Evolutionary conservation across 2,329 filamentous ascomycete species (phyloP).

Genomic region (Diplodia scrobiculata): DNA sequence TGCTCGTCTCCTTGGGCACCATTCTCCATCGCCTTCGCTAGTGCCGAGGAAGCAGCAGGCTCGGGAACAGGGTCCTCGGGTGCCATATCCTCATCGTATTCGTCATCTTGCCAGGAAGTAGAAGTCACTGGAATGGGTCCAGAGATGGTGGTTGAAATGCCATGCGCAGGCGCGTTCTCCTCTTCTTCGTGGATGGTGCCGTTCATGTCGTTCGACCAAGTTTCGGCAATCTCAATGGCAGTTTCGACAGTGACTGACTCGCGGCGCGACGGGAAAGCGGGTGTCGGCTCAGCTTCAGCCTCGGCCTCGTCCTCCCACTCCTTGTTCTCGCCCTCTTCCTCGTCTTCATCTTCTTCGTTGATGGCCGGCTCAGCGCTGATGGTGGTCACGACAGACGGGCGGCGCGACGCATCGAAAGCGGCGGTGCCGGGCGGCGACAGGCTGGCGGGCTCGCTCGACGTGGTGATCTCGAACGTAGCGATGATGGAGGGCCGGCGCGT

Average conservation of each 20-base stretch:
- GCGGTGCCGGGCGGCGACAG: slow-evolving; percentile 1
- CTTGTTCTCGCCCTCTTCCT: background rate
- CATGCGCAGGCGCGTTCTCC: background rate
- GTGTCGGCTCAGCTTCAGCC: background rate
- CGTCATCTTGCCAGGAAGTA: background rate
- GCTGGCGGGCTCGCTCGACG: background rate
- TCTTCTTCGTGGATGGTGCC: background rate
- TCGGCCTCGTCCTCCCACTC: background rate
- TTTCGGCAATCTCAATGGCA: slow-evolving; percentile 8
- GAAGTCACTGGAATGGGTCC: background rate
- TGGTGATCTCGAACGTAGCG: slow-evolving; percentile 9
- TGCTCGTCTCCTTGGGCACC: background rate
- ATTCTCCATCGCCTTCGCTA: slow-evolving; percentile 2
- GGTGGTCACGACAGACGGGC: slow-evolving; percentile 16
- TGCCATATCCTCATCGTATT: background rate
- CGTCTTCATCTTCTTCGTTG: slow-evolving; percentile 14
- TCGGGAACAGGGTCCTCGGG: slow-evolving; percentile 1
- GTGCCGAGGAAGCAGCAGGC: background rate
- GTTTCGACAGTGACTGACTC: slow-evolving; percentile 19
- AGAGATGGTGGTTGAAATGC: slow-evolving; percentile 13
- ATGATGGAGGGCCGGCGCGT: slow-evolving; percentile 13
- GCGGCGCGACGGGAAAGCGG: background rate
- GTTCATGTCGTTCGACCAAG: background rate
- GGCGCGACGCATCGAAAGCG: slow-evolving; percentile 9
- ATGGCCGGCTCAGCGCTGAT: slow-evolving; percentile 25